Conservation (phyloP, 2,329 filamentous ascomycete genomes). For the Daldinia sp. region DNA sequence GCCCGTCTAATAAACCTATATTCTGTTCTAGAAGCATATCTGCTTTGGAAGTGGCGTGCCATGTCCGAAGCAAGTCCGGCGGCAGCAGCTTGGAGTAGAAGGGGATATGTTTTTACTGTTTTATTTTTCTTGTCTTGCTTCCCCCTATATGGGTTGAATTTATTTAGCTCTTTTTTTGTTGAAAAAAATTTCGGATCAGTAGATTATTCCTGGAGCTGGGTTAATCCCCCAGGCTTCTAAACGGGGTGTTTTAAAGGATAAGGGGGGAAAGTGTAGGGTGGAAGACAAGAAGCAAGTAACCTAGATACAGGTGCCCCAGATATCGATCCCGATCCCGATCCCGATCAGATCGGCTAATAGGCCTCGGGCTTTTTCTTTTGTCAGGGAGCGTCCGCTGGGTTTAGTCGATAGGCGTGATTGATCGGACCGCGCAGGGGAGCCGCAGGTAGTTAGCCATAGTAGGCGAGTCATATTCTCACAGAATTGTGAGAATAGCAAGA, state of each 20-base stretch:
- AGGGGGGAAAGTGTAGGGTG: conserved; percentile 8
- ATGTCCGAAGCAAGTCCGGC: conserved; percentile 32
- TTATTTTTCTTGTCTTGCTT: conserved; percentile 37
- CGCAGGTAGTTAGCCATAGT: conserved; percentile 10
- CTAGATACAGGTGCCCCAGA: neutral
- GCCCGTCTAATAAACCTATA: conserved; percentile 34
- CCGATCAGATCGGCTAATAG: conserved; percentile 21
- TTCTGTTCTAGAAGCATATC: conserved; percentile 38
- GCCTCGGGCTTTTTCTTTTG: conserved; percentile 33
- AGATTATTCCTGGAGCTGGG: conserved; percentile 24
- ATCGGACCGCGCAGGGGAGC: conserved; percentile 3
- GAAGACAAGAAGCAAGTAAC: neutral
- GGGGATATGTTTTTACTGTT: conserved; percentile 38
- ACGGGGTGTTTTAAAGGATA: neutral
- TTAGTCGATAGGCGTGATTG: conserved; percentile 3
- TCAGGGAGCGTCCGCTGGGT: conserved; percentile 23
- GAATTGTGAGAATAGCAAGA: conserved; percentile 15
- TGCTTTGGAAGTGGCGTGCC: conserved; percentile 35
- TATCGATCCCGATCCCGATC: too few species aligned
- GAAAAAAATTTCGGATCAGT: conserved; percentile 6
- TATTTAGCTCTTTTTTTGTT: conserved; percentile 15
- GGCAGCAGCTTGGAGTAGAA: conserved; percentile 45
- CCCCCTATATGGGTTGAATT: conserved; percentile 13
- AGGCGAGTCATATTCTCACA: conserved; percentile 16
- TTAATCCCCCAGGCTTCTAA: conserved; percentile 11